These are phyloP conservation scores for Intubia oerlemansii DNA, from an alignment of 2,329 filamentous ascomycete genomes.

Conservation along the genomic window DNA sequence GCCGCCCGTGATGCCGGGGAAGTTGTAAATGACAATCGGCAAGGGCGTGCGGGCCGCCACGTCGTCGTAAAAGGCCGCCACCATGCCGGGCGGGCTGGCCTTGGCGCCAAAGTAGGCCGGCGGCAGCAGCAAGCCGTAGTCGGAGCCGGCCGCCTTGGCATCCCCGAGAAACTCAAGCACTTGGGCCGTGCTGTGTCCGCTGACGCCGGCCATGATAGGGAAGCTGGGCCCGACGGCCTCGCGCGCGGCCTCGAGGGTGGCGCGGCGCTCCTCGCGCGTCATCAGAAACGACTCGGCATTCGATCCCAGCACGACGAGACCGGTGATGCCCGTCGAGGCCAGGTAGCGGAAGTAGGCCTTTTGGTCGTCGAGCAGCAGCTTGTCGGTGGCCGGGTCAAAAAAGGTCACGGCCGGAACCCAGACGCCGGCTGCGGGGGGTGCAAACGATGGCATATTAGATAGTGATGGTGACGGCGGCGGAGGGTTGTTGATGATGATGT, in stretches of 20 bases:
- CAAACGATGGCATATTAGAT: background rate
- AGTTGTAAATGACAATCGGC: constrained; percentile 46
- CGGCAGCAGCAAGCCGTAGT: constrained; percentile 40
- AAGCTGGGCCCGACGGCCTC: constrained; percentile 27
- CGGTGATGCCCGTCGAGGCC: constrained; percentile 11
- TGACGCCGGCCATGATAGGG: constrained; percentile 41
- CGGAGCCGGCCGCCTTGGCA: constrained; percentile 35
- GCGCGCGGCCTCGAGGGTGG: constrained; percentile 33
- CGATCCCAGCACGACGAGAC: constrained; percentile 14
- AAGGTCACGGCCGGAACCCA: constrained; percentile 16
- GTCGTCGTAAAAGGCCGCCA: constrained; percentile 37
- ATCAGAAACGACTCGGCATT: constrained; percentile 16
- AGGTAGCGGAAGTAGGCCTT: constrained; percentile 13
- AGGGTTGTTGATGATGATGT: background rate
- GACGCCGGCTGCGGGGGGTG: constrained; percentile 11
- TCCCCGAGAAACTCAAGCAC: constrained; percentile 37
- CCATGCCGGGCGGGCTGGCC: constrained; percentile 31
- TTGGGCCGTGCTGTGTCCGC: constrained; percentile 42
- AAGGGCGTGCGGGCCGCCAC: constrained; percentile 29
- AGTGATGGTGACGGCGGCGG: no score
- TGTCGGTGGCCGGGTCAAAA: constrained; percentile 13
- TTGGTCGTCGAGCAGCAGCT: constrained; percentile 11
- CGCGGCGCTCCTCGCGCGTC: constrained; percentile 13
- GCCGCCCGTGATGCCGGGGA: constrained; percentile 46
- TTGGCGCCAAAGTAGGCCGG: constrained; percentile 41